Evolutionary conservation across 768 basidiomycete species (phyloP), one percentile per base, ranked within the genome.

Genomic region (Neoboletus brunneissimus): DNA sequence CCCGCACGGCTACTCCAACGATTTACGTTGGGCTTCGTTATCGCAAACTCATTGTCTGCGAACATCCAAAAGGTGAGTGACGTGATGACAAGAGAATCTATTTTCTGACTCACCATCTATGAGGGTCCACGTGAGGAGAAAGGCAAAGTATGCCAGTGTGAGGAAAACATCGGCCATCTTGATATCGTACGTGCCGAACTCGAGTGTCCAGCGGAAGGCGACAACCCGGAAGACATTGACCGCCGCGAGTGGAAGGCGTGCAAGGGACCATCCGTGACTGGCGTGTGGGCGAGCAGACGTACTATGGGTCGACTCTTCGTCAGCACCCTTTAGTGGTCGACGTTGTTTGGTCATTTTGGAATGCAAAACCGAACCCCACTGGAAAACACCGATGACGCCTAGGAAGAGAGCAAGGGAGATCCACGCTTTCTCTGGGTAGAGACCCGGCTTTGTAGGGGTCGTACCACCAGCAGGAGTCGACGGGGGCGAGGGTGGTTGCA

Each of bases 151-250:
- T 3, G 63, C 69, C 32, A 73, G 54, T 41, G 79, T 77, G 61
- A 84, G 80, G 29, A 74, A 51, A 4, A 82, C 53, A 50, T 85
- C 83, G 1, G 74, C 70, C 16, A 81, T 51, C n/a, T 44, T 72
- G 47, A 48, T 76, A 71, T 41, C 73, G 64, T 56, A 73, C 54
- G 73, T 66, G 15, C 80, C 81, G 22, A 82, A 70, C 16, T 78
- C 73, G 35, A 84, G 56, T 4, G 75, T 77, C 64, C 72, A 73
- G 15, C 83, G 79, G 62, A 83, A 84, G 8, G 77, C 76, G 20
- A 78, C 54, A 22, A 82, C 77, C 22, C 77, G 76, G 66, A 82
- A 83, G 8, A 66, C 67, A 13, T 81, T 75, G 34, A 74, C 65
- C 22, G 74, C 29, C 2, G 77, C 79, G n/a, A 63, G 56, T 0